phyloP scores from a whole-genome alignment of 768 basidiomycete genomes.

The Cystobasidium onofrii region DNA sequence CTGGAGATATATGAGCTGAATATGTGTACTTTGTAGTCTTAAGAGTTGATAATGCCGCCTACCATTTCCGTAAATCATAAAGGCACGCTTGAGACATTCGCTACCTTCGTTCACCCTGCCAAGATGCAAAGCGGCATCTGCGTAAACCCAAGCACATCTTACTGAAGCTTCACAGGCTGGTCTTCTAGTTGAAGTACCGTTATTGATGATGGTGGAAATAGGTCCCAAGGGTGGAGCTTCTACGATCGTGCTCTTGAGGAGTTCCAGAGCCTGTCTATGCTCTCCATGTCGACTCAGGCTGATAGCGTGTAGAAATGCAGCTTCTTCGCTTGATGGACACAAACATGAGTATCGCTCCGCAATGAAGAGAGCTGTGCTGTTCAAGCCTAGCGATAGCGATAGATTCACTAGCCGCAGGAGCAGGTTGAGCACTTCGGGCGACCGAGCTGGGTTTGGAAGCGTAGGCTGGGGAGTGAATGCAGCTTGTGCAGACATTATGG shows the following conservation, averaged over 20 bases:
- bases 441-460: constrained; percentile 12
- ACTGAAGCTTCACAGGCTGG: constrained; percentile 58
- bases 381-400: constrained; percentile 37
- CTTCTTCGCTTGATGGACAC: constrained; percentile 65
- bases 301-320: constrained; percentile 75
- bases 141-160: constrained; percentile 71
- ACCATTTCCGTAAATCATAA: constrained; percentile 51
- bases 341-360: constrained; percentile 73
- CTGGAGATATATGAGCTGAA: background rate
- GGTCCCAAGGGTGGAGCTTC: background rate
- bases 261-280: constrained; percentile 63
- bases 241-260: constrained; percentile 49
- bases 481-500: background rate
- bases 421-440: constrained; percentile 25
- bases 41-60: constrained; percentile 45
- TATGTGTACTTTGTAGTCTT: background rate
- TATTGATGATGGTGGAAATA: background rate
- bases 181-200: constrained; percentile 45
- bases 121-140: constrained; percentile 62
- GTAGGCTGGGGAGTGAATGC: constrained; percentile 20
- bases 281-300: constrained; percentile 63
- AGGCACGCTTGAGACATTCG: constrained; percentile 39
- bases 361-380: constrained; percentile 68
- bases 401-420: constrained; percentile 11
- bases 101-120: constrained; percentile 67